Evolutionary conservation across 2,329 filamentous ascomycete species (phyloP).

Genomic region (Zopfia rhizophila): DNA sequence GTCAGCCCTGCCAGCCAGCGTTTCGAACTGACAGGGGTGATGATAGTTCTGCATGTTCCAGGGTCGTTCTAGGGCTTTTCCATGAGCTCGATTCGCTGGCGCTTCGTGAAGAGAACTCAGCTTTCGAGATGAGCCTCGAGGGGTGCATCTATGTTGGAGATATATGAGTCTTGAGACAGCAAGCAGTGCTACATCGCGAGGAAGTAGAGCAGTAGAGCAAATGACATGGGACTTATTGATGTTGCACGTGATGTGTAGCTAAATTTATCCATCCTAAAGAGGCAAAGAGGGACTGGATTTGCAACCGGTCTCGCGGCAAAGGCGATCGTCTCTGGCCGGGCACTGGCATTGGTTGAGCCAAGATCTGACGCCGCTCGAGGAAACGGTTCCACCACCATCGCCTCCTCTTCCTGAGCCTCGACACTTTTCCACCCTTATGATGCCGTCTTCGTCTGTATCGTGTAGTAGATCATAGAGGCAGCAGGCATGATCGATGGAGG

Average conservation of each 20-base stretch:
- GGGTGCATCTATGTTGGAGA: not conserved
- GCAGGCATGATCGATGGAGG: conserved; percentile 31
- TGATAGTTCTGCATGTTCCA: conserved; percentile 20
- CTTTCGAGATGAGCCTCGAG: conserved; percentile 2
- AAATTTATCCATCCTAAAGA: not conserved
- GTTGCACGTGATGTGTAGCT: not conserved
- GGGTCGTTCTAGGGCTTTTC: conserved; percentile 19
- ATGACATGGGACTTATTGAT: not conserved
- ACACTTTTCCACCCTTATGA: conserved; percentile 11
- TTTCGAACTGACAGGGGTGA: conserved; percentile 21
- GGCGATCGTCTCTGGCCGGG: conserved; percentile 9
- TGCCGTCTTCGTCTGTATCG: conserved; percentile 8
- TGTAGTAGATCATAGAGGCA: conserved; percentile 20
- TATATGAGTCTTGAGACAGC: not conserved
- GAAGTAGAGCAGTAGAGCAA: not conserved
- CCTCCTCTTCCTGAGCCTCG: conserved; percentile 2
- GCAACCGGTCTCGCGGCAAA: conserved; percentile 9
- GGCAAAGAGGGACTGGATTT: conserved; percentile 11
- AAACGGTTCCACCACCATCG: conserved; percentile 5
- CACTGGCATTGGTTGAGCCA: conserved; percentile 1
- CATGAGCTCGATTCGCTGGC: conserved; percentile 19
- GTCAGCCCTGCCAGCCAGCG: conserved; percentile 17
- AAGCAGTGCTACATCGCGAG: not conserved
- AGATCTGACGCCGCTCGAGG: conserved; percentile 10
- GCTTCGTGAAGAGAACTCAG: conserved; percentile 5